Evolutionary conservation across 2,329 filamentous ascomycete genomes (phyloP), one percentile per base, ranked within the genome.

Genomic region (Fusarium brachygibbosum): DNA sequence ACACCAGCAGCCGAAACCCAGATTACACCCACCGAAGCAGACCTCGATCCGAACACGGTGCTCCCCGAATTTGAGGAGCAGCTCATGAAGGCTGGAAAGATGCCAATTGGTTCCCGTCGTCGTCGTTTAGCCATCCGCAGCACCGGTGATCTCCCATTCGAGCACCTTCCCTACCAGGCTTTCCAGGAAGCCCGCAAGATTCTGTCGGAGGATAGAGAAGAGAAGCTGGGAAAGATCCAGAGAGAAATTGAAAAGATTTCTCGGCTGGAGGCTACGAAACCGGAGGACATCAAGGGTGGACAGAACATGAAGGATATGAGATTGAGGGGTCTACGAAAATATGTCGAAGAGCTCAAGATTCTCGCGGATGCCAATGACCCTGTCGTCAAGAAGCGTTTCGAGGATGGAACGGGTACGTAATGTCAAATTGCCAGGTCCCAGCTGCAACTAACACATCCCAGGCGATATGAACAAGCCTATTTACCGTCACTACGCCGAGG

Each of bases 391-490:
- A 93, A 93, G 82, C 90, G 88, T 71, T 98, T 97, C 72, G 96
- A 99, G 78, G 94, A 98, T 80, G 94, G 94, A 25, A 81, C 91
- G 74, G 94, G 95, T 97, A 83, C 16, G 50, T 21, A 29, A 19
- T 32, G 6, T 14, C 41, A 13, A 32, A 38, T 37, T 38, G 4
- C 7, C 5, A 0, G 13, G 5, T 17, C 5, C n/a, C 13, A 14
- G 5, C 31, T 8, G 16, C 28, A 23, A 48, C 55, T 58, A 45
- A 69, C 55, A 13, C 5, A 19, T 13, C 5, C 7, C 70, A 98
- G 94, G 92, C 70, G 94, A 98, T 80, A 95, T 98, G 93, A 91
- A 88, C 83, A 97, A 97, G 80, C 95, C 95, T 68, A 94, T 99
- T 77, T 99, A 99, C 84, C 92, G 95, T 69, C 88, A 92, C 80